Base-by-base conservation (phyloP, 2,329 filamentous ascomycete genomes). In the Beauveria sp. region DNA sequence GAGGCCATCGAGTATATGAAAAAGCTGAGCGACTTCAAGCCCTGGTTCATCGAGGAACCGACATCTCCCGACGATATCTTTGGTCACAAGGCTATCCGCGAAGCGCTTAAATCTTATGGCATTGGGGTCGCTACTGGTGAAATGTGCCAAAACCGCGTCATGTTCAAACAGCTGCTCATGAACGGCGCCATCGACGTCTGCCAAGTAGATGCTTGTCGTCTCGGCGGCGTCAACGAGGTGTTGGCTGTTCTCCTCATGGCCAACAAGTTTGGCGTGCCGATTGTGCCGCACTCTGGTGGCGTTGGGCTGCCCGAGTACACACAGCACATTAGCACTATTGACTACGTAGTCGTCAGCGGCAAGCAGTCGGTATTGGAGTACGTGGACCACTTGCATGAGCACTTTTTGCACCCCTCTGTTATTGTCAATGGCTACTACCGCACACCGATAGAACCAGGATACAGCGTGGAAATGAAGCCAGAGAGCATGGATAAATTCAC, bases 41-140 rank as follows among this genome's bases (percentile, higher is more conserved):
- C 89, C 30, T 95, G 91, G 89, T 96, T 96, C 78, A 96, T 96
- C 71, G 92, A 96, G 78, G 92, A 96, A 81, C 92, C 92, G 2
- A 96, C 92, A 16, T 91, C 87, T 24, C 92, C 92, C 14, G 92
- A 96, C 70, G 92, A 96, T 72, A 86, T 96, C 62, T 86, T 95
- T 60, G 92, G 92, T 62, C 92, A 96, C 81, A 90, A 89, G 71
- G 88, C 90, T 3, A 86, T 96, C 68, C 86, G 90, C 57, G 88
- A 93, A 64, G 91, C 91, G 4, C 85, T 96, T 12, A 82, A 83
- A 68, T 86, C 89, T 0, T 79, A 86, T 70, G 84, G 84, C 62
- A 91, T 96, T 68, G 90, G 90, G 62, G 92, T 96, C 5, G 92
- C 92, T 8, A 96, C 92, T 0, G 92, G 92, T 65, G 92, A 96